phyloP scores from a whole-genome alignment of 106 monocot species.

The Apostasia shenzhenica region DNA sequence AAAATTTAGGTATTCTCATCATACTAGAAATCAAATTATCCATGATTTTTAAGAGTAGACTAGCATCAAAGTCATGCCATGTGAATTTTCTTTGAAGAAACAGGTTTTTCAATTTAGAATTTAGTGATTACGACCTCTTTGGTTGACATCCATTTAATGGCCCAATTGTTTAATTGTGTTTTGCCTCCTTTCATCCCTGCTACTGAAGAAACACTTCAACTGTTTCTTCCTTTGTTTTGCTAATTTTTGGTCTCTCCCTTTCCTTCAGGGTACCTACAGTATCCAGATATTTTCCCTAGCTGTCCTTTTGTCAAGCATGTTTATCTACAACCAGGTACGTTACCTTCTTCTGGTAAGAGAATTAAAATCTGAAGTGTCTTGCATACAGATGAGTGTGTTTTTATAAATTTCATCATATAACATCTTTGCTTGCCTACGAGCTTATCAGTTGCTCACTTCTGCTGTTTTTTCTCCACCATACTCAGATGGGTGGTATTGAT shows the following conservation, averaged over 20 bases:
- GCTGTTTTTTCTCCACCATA: not conserved
- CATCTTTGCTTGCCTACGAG: not conserved
- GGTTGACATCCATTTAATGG: too few relatives aligned
- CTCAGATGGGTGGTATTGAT: constrained; percentile 99
- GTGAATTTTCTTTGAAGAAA: too few relatives aligned
- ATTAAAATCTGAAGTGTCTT: too few relatives aligned
- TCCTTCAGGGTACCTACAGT: constrained; percentile 87
- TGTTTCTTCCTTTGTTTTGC: not conserved
- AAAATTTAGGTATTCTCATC: too few relatives aligned
- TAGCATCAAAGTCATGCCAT: too few relatives aligned
- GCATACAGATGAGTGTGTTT: not conserved
- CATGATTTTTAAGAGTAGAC: too few relatives aligned
- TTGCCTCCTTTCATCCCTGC: too few relatives aligned
- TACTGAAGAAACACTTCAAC: too few relatives aligned
- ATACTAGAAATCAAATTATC: too few relatives aligned
- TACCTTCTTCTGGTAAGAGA: not conserved
- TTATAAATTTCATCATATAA: not conserved
- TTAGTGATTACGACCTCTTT: too few relatives aligned
- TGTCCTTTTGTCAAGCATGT: constrained; percentile 92
- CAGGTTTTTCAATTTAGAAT: too few relatives aligned
- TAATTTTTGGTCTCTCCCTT: not conserved
- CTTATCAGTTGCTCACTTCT: not conserved
- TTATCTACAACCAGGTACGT: constrained; percentile 90
- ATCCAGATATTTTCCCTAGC: constrained; percentile 94
- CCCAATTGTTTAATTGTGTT: too few relatives aligned